These are phyloP conservation scores for Hanseniaspora lachancei DNA, from an alignment of 805 yeast species.

Conservation along the genomic window DNA sequence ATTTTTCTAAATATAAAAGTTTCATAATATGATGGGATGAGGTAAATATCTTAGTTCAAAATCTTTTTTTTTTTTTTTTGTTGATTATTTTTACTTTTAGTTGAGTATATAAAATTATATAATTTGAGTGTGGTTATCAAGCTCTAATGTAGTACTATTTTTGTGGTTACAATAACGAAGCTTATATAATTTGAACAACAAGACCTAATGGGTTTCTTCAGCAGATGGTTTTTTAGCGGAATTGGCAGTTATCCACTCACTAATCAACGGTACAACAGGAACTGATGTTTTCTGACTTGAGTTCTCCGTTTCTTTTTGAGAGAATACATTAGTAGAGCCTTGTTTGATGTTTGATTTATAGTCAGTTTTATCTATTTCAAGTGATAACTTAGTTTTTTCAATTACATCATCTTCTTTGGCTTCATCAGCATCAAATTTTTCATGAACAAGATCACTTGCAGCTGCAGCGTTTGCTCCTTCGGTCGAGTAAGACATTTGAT, in stretches of 20 bases:
- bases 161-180: not conserved
- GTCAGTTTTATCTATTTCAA: constrained; percentile 15
- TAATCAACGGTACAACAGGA: constrained; percentile 17
- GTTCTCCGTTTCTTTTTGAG: constrained; percentile 10
- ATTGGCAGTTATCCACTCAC: constrained; percentile 27
- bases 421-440: constrained; percentile 35
- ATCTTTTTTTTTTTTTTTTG: too few relatives aligned
- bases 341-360: constrained; percentile 14
- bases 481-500: constrained; percentile 89
- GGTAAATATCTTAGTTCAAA: too few relatives aligned
- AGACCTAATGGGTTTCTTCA: not conserved
- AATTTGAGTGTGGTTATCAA: not conserved
- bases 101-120: not conserved
- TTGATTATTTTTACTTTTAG: too few relatives aligned
- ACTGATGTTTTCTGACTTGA: not conserved
- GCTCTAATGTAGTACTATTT: not conserved
- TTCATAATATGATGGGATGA: too few relatives aligned
- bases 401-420: constrained; percentile 32
- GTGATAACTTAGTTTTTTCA: constrained; percentile 28
- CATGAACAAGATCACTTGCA: constrained; percentile 39
- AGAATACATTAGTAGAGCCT: constrained; percentile 16
- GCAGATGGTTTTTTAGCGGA: not conserved
- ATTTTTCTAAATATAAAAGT: constrained; percentile 16
- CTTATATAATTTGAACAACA: not conserved
- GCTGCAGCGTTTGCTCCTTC: constrained; percentile 57